Conservation (phyloP, 1,284 basidiomycete genomes). For the Apiotrichum gracile region DNA sequence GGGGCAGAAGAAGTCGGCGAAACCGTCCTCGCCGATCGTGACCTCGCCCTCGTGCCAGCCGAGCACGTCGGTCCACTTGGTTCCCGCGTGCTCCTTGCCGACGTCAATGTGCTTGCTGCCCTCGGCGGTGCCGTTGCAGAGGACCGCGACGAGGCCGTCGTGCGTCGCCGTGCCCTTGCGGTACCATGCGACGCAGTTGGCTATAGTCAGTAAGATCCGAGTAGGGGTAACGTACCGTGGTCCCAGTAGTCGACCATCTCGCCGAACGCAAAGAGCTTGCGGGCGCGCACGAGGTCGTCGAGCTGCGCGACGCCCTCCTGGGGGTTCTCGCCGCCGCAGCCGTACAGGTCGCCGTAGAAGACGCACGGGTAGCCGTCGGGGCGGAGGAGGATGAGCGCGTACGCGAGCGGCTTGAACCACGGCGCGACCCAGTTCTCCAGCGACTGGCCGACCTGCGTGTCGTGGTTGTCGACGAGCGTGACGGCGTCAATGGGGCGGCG, state of each 20-base stretch:
- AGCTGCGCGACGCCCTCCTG: conserved; percentile 50
- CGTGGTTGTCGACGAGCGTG: conserved; percentile 55
- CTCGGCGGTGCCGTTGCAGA: conserved; percentile 45
- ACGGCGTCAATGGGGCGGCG: conserved; percentile 56
- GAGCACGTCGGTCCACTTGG: conserved; percentile 55
- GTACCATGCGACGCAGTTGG: conserved; percentile 52
- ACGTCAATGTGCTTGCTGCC: conserved; percentile 51
- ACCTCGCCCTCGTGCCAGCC: conserved; percentile 55
- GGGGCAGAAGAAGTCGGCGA: conserved; percentile 52
- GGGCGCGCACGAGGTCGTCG: conserved; percentile 51
- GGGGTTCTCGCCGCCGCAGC: conserved; percentile 52
- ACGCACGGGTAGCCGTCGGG: conserved; percentile 85
- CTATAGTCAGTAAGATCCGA: conserved; percentile 10
- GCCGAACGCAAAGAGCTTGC: conserved; percentile 55
- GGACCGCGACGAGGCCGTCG: conserved; percentile 51
- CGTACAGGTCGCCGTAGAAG: conserved; percentile 80
- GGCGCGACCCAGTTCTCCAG: conserved; percentile 54
- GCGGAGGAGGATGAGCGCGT: conserved; percentile 79
- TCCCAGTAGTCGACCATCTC: conserved; percentile 52
- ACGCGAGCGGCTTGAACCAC: conserved; percentile 58
- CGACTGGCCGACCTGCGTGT: conserved; percentile 54
- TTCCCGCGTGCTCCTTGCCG: conserved; percentile 52
- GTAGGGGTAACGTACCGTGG: conserved; percentile 45
- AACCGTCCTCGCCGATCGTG: conserved; percentile 54
- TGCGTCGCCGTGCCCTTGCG: conserved; percentile 51